Percentiles rank a stretch among this genome's conserved stretches.
phyloP scores from a whole-genome alignment of 139 green algal genomes.

The Nannochloris sp. region DNA sequence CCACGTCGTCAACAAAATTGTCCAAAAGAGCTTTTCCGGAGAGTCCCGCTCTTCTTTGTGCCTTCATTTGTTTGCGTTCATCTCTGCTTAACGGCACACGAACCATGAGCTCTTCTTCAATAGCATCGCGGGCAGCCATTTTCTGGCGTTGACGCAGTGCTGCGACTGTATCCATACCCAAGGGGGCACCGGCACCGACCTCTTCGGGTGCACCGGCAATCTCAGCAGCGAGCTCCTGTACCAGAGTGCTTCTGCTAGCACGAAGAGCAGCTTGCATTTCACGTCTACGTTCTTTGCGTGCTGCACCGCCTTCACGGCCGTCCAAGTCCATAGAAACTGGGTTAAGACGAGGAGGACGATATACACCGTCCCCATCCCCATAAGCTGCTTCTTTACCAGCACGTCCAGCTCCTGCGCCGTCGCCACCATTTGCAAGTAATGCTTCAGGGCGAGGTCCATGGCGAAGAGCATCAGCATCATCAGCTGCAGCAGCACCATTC shows the following conservation, averaged over 20 bases:
- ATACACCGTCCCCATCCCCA: slow-evolving; percentile 51
- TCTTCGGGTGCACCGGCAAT: slow-evolving; percentile 77
- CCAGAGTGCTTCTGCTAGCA: slow-evolving; percentile 47
- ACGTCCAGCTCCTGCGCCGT: slow-evolving; percentile 4
- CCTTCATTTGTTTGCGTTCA: slow-evolving; percentile 71
- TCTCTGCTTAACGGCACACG: slow-evolving; percentile 74
- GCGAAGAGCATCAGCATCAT: slow-evolving; percentile 27
- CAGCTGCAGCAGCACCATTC: background rate
- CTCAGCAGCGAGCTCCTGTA: slow-evolving; percentile 66
- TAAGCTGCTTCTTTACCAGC: background rate
- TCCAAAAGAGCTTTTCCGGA: slow-evolving; percentile 56
- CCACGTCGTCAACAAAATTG: slow-evolving; percentile 92
- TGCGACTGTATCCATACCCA: slow-evolving; percentile 31
- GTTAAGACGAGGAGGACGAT: slow-evolving; percentile 81
- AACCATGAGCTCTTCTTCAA: slow-evolving; percentile 87
- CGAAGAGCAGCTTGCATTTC: slow-evolving; percentile 32
- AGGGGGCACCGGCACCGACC: slow-evolving; percentile 25
- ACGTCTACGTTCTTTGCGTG: slow-evolving; percentile 24
- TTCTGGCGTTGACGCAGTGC: slow-evolving; percentile 49
- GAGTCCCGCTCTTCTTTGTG: slow-evolving; percentile 34
- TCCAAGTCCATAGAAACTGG: slow-evolving; percentile 75
- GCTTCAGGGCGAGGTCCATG: slow-evolving; percentile 65
- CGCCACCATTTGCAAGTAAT: slow-evolving; percentile 41
- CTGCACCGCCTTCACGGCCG: slow-evolving; percentile 29
- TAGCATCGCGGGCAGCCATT: slow-evolving; percentile 60